Percentiles rank a stretch among this genome's conserved stretches.
Evolutionary conservation across 2,329 filamentous ascomycete genomes (phyloP).

Genomic region (Colletotrichum eleusines): DNA sequence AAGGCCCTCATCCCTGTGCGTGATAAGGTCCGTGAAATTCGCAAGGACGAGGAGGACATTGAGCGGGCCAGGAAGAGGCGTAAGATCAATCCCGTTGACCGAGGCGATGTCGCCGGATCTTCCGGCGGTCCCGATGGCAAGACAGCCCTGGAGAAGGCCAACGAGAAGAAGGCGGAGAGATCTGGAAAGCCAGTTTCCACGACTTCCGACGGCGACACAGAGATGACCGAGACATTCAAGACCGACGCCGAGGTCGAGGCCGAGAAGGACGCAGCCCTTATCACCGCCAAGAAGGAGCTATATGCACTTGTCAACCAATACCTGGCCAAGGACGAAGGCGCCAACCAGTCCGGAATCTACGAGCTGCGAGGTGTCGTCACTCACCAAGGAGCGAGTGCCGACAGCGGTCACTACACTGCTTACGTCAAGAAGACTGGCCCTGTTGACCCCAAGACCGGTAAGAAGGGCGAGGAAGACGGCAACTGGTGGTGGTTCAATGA

Average conservation of each 20-base stretch:
- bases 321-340: slow-evolving; percentile 80
- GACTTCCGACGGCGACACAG: slow-evolving; percentile 74
- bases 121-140: slow-evolving; percentile 60
- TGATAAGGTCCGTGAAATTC: slow-evolving; percentile 94
- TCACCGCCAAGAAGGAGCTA: slow-evolving; percentile 89
- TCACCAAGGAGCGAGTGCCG: slow-evolving; percentile 95
- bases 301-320: slow-evolving; percentile 80
- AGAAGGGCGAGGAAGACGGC: slow-evolving; percentile 84
- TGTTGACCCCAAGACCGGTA: slow-evolving; percentile 80
- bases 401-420: slow-evolving; percentile 97
- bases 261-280: slow-evolving; percentile 80
- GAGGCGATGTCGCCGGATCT: slow-evolving; percentile 59
- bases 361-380: slow-evolving; percentile 95
- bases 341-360: slow-evolving; percentile 95
- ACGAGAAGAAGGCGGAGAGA: slow-evolving; percentile 54
- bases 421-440: slow-evolving; percentile 92
- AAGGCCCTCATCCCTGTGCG: slow-evolving; percentile 89
- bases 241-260: slow-evolving; percentile 93
- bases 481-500: slow-evolving; percentile 99
- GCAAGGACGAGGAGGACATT: slow-evolving; percentile 94
- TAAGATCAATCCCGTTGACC: slow-evolving; percentile 71
- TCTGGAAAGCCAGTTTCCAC: slow-evolving; percentile 47
- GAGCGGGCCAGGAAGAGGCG: slow-evolving; percentile 93
- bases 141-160: slow-evolving; percentile 62
- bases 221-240: slow-evolving; percentile 85